Conservation (phyloP, 345 rosid species). For the Rhizophora apiculata region DNA sequence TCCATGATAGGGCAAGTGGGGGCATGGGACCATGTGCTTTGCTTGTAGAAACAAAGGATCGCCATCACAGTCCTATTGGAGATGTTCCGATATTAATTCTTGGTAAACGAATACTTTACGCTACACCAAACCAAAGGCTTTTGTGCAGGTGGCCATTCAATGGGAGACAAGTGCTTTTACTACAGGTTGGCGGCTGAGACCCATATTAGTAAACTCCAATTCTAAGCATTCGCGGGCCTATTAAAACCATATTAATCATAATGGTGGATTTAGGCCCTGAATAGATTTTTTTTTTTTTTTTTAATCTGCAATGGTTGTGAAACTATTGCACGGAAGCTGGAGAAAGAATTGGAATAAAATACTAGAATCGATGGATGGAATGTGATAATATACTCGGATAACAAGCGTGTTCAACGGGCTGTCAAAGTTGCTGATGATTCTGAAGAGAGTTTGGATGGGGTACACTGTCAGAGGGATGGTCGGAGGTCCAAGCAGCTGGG, state of each 20-base stretch:
- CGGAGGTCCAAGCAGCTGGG: slow-evolving; percentile 41
- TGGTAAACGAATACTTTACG: no score
- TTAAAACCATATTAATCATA: no score
- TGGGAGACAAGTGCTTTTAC: no score
- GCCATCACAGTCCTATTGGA: neutral
- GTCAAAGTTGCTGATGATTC: slow-evolving; percentile 50
- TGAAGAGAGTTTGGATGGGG: slow-evolving; percentile 81
- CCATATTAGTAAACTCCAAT: no score
- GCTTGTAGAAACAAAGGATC: neutral
- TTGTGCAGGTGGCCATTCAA: no score
- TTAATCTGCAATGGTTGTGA: slow-evolving; percentile 1
- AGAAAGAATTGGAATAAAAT: slow-evolving; percentile 53
- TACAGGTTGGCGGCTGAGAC: no score
- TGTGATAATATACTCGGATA: slow-evolving; percentile 51
- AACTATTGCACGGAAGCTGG: slow-evolving; percentile 62
- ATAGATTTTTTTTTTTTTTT: no score
- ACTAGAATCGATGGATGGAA: slow-evolving; percentile 70
- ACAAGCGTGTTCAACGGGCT: slow-evolving; percentile 55
- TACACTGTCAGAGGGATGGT: slow-evolving; percentile 48
- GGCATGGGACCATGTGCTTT: slow-evolving; percentile 23
- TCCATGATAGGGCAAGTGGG: slow-evolving; percentile 20
- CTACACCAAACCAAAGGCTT: no score
- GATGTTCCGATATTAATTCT: no score
- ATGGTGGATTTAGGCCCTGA: no score
- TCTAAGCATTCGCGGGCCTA: no score